Base-by-base conservation (phyloP, 1,284 basidiomycete genomes). In the Moniliophthora roreri region DNA sequence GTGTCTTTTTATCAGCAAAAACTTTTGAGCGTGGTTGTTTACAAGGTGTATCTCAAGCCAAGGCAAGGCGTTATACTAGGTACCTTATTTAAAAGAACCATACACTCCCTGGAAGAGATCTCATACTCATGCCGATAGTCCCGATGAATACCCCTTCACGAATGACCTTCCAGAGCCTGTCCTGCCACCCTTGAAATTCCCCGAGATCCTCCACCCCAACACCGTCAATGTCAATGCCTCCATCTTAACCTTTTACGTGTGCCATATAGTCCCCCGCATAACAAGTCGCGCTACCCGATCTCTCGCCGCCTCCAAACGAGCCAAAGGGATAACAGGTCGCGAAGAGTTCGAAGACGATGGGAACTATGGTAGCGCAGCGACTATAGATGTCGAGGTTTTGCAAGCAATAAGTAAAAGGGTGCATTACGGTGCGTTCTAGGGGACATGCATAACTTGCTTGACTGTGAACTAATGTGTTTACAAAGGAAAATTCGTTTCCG, bases 111-210 rank as follows among this genome's bases (percentile, higher is more conserved):
- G 41, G 56, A 50, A 50, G 51, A 55, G 42, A 55, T 47, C 20
- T 16, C 46, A 46, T 32, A 24, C 21, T 24, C 65, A 1, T 26
- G 8, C 28, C 44, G 44, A 46, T 26, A 95, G 93, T 64, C 97
- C 96, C 24, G 97, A 99, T 68, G 97, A 99, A 76, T 94, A 97
- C 66, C 93, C 97, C 0, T 99, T 98, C 78, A 93, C 93, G 4
- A 66, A 73, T n/a, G 74, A 84, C 59, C 87, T 99, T 20, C 95
- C 96, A 0, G 65, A 77, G 1, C 93, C 97, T 20, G 82, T 99
- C 51, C 79, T 99, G 38, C 84, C 85, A 18, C 81, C 89, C 1
- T 77, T 93, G 53, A 66, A 73, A 48, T 92, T 91, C 70, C 95
- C 95, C 0, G 69, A 79, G 2, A 84, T 98, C 52, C 80, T 99